Conservation (phyloP, 768 basidiomycete genomes). For the Russula compacta region DNA sequence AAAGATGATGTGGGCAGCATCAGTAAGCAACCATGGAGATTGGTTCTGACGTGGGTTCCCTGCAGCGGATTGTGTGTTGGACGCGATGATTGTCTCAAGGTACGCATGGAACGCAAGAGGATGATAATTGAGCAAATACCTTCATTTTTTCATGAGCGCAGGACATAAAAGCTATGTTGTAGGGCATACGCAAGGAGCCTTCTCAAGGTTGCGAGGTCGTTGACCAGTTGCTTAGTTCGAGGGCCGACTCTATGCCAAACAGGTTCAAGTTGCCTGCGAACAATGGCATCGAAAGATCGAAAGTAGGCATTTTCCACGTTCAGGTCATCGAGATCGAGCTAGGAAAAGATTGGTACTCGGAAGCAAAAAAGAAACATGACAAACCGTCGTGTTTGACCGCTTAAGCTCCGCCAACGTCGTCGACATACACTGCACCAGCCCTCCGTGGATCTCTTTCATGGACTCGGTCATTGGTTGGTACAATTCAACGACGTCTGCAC, state of each 20-base stretch:
- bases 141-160: constrained; percentile 24
- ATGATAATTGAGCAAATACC: constrained; percentile 86
- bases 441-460: constrained; percentile 90
- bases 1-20: constrained; percentile 84
- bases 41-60: constrained; percentile 57
- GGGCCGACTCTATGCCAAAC: constrained; percentile 97
- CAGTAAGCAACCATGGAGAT: constrained; percentile 86
- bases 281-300: constrained; percentile 81
- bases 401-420: constrained; percentile 84
- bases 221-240: constrained; percentile 84
- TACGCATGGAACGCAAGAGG: constrained; percentile 85
- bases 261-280: constrained; percentile 81
- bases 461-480: constrained; percentile 75
- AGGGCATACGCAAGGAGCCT: constrained; percentile 64
- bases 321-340: constrained; percentile 93
- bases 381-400: constrained; percentile 67
- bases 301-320: constrained; percentile 92
- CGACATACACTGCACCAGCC: constrained; percentile 91
- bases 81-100: constrained; percentile 76
- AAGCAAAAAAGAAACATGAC: constrained; percentile 4
- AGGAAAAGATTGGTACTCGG: background rate
- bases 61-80: constrained; percentile 40
- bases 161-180: background rate
- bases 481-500: constrained; percentile 88
- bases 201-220: constrained; percentile 77